phyloP scores from a whole-genome alignment of 768 basidiomycete genomes.

The Leccinum aurantiacum region DNA sequence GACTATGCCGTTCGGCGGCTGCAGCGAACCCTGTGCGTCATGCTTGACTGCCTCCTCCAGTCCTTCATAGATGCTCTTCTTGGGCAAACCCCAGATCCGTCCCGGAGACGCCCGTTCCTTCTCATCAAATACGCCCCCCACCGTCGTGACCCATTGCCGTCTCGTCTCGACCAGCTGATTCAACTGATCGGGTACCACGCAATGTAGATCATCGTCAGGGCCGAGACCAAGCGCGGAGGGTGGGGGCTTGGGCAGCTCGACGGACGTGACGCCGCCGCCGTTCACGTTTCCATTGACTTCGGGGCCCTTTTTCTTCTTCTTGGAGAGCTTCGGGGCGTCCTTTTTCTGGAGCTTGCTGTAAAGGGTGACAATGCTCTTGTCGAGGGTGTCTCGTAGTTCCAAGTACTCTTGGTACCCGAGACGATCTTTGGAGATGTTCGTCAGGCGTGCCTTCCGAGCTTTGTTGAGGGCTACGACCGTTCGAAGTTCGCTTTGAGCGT shows the following conservation, averaged over 20 bases:
- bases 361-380: conserved; percentile 73
- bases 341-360: conserved; percentile 85
- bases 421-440: conserved; percentile 76
- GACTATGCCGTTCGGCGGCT: conserved; percentile 16
- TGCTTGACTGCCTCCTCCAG: conserved; percentile 62
- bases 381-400: conserved; percentile 79
- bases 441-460: conserved; percentile 71
- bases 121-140: conserved; percentile 74
- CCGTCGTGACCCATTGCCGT: conserved; percentile 71
- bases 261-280: conserved; percentile 28
- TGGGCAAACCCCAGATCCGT: conserved; percentile 75
- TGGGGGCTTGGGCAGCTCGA: conserved; percentile 53
- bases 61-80: conserved; percentile 72
- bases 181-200: conserved; percentile 68
- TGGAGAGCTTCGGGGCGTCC: conserved; percentile 63
- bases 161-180: conserved; percentile 73
- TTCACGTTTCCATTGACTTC: conserved; percentile 35
- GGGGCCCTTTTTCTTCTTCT: conserved; percentile 71
- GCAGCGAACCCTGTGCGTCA: conserved; percentile 31
- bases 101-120: conserved; percentile 67
- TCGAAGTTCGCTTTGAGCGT: conserved; percentile 81
- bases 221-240: conserved; percentile 71
- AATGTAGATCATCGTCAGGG: conserved; percentile 61
- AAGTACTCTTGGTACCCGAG: conserved; percentile 92
- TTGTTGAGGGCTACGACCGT: conserved; percentile 81